A percentile compares a stretch with the other conserved stretches of the same genome.
Evolutionary conservation across 2,329 filamentous ascomycete species (phyloP).

Genomic region (Botrytis deweyae): DNA sequence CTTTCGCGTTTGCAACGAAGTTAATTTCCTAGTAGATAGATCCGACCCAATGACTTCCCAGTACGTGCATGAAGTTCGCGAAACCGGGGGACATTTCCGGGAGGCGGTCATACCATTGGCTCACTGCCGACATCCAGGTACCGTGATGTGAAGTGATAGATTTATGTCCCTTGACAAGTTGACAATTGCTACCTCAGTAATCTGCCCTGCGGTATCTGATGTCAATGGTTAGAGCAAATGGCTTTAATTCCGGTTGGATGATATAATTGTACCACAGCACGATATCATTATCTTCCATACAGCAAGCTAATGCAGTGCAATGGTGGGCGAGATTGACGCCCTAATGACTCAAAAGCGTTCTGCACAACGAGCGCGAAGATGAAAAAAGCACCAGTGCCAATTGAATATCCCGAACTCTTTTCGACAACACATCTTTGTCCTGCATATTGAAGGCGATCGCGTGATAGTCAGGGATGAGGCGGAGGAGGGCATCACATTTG

Average conservation of each 20-base stretch:
- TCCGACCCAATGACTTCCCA: background rate
- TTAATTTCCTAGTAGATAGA: background rate
- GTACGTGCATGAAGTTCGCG: background rate
- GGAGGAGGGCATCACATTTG: background rate
- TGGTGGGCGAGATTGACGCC: conserved; percentile 6
- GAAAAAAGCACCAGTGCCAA: background rate
- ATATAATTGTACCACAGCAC: background rate
- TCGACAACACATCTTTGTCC: conserved; percentile 1
- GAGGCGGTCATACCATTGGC: background rate
- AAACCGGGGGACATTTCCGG: background rate
- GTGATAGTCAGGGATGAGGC: background rate
- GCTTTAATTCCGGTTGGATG: conserved; percentile 12
- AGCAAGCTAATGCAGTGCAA: conserved; percentile 17
- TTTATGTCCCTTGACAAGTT: background rate
- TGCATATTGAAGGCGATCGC: background rate
- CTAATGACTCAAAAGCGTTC: conserved; percentile 8
- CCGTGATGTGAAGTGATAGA: conserved; percentile 2
- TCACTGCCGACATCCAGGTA: background rate
- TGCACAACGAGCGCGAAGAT: background rate
- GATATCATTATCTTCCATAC: background rate
- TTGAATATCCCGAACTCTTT: background rate
- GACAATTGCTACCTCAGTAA: background rate
- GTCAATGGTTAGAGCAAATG: conserved; percentile 1
- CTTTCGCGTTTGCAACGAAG: background rate
- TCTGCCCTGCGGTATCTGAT: background rate